Base-by-base conservation (phyloP, 768 basidiomycete genomes). In the Pulveroboletus sp. region DNA sequence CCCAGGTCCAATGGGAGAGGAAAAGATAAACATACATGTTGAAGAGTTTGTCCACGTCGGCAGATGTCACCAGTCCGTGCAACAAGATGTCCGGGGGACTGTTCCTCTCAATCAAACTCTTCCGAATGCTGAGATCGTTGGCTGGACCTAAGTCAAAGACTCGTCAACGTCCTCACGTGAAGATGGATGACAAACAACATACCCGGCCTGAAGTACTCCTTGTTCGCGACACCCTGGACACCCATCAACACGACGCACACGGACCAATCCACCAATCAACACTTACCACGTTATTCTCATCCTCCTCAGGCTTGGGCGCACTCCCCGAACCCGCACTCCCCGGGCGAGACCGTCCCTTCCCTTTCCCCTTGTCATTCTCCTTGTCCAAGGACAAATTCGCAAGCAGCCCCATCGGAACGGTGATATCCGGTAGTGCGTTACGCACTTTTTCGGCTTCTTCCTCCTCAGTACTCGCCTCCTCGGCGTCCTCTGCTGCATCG, bases 21-120 rank as follows among this genome's bases (percentile, higher is more conserved):
- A 2, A 38, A 36, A 6, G 44, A 21, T 6, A 0, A 12, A 75
- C 89, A 27, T 56, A 90, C 87, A 92, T 88, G 29, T 87, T 76
- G 56, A 92, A 93, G n/a, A 93, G 67, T 54, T 84, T 84, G 49
- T 90, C 85, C 3, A 91, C 88, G 52, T 92, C 90, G 40, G 80
- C 79, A 0, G 85, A 79, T 1, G 81, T 82, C 31, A 93, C 87
- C 19, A 93, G 69, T 10, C 87, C 87, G 56, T 90, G 89, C 2
- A 89, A 78, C 35, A 92, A 62, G 47, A 93, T 90, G 57, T 90
- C 89, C 0, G 90, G 90, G 1, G 87, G 85, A 55, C 79, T 85
- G 54, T 88, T 85, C 49, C 79, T 82, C 58, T 90, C 87, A 39
- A 90, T 89, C 59, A 90, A 65, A 23, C 76, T 73, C 47, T 84